phyloP scores from a whole-genome alignment of 768 basidiomycete genomes.

The Pleurotus sapidus region DNA sequence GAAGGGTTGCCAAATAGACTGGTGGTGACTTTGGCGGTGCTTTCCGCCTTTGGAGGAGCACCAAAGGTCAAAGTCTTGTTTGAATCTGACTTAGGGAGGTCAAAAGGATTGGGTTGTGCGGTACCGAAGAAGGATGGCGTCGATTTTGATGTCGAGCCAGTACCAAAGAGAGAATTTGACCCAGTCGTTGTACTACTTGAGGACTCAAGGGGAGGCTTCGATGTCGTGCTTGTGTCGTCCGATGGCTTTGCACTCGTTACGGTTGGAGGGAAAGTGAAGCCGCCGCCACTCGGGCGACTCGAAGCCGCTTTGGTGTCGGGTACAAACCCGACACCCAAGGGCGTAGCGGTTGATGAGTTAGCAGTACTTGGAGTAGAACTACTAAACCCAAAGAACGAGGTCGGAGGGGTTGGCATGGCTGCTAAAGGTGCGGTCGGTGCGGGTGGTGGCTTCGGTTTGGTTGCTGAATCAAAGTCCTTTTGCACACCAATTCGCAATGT shows the following conservation, averaged over 20 bases:
- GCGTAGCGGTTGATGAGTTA: conserved; percentile 12
- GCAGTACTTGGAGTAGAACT: conserved; percentile 13
- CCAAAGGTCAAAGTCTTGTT: neutral
- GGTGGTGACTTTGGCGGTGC: neutral
- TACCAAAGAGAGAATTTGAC: neutral
- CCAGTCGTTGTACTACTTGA: neutral
- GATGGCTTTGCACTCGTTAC: neutral
- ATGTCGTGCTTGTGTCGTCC: too few relatives aligned
- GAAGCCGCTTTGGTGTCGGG: conserved; percentile 10
- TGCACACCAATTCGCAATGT: conserved; percentile 51
- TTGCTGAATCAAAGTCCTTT: conserved; percentile 46
- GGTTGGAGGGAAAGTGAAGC: conserved; percentile 22
- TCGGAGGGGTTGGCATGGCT: conserved; percentile 34
- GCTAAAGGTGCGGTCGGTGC: neutral
- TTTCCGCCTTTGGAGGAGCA: neutral
- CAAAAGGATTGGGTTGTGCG: neutral
- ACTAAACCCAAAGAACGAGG: conserved; percentile 16
- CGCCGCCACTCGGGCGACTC: conserved; percentile 2
- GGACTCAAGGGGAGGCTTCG: neutral
- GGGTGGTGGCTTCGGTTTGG: conserved; percentile 11
- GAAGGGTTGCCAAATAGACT: conserved; percentile 1
- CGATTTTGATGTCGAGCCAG: neutral
- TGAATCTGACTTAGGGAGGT: neutral
- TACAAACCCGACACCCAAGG: conserved; percentile 17
- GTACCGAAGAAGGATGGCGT: neutral